Conservation (phyloP, 2,329 filamentous ascomycete genomes). For the Alternaria ethzedia region DNA sequence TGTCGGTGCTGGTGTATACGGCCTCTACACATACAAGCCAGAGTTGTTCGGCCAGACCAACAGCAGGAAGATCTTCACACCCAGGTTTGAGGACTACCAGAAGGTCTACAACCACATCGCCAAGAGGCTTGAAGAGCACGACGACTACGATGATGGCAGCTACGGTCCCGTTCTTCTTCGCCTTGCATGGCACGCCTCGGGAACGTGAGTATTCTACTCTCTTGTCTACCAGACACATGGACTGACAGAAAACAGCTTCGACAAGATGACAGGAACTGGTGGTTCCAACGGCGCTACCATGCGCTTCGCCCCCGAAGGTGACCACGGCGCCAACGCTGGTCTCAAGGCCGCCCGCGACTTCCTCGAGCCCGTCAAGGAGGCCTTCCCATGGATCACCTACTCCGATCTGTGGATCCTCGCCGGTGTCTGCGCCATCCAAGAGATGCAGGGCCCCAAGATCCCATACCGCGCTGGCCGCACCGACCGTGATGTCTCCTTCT, state of each 20-base stretch:
- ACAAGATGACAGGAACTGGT: conserved; percentile 85
- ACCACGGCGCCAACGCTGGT: conserved; percentile 93
- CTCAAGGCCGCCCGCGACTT: conserved; percentile 87
- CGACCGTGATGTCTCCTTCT: conserved; percentile 80
- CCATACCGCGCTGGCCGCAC: conserved; percentile 86
- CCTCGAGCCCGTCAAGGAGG: conserved; percentile 87
- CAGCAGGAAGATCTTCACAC: conserved; percentile 65
- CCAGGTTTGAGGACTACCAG: conserved; percentile 88
- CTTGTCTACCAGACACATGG: no score
- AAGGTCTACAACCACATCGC: conserved; percentile 92
- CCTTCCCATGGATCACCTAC: conserved; percentile 94
- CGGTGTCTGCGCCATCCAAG: conserved; percentile 86
- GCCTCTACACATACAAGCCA: conserved; percentile 62
- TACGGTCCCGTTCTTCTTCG: conserved; percentile 91
- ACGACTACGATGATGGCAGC: conserved; percentile 95
- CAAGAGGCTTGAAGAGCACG: conserved; percentile 79
- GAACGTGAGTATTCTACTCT: conserved; percentile 61
- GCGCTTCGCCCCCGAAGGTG: conserved; percentile 87
- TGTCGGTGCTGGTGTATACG: conserved; percentile 36
- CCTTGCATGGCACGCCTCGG: conserved; percentile 91
- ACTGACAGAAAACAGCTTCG: conserved; percentile 60
- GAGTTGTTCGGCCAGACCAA: conserved; percentile 48
- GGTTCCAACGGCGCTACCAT: conserved; percentile 97
- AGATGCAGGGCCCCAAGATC: conserved; percentile 88
- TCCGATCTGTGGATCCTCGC: conserved; percentile 95